Percentiles rank a stretch among this genome's conserved stretches.
Conservation (phyloP, 495 filamentous ascomycete genomes). For the Hamigera avellanea region DNA sequence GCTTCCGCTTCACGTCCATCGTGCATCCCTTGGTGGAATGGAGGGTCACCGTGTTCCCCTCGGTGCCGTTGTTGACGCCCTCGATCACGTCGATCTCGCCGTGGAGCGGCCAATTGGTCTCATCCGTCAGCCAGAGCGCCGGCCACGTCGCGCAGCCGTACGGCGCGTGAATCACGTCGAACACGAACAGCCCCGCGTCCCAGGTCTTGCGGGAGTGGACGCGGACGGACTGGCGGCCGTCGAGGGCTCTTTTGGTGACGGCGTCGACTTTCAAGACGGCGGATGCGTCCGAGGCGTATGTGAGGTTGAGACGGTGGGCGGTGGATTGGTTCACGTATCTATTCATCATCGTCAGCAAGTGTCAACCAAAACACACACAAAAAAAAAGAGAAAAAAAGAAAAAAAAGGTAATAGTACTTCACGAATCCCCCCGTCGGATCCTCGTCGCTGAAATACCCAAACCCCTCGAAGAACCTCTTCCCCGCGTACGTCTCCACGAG, state of each 20-base stretch:
- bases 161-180: constrained; percentile 40
- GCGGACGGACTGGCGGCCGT: constrained; percentile 43
- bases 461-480: constrained; percentile 36
- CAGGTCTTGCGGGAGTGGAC: constrained; percentile 39
- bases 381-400: no score
- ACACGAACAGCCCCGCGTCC: constrained; percentile 40
- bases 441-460: constrained; percentile 39
- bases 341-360: background rate
- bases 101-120: constrained; percentile 44
- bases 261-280: constrained; percentile 43
- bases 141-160: constrained; percentile 45
- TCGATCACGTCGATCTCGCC: constrained; percentile 42
- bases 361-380: background rate
- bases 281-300: constrained; percentile 30
- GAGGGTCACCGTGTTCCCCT: constrained; percentile 35
- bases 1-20: constrained; percentile 35
- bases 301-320: constrained; percentile 35
- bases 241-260: constrained; percentile 24
- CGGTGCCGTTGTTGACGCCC: constrained; percentile 28
- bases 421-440: constrained; percentile 44
- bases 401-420: constrained; percentile 18
- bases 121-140: constrained; percentile 52
- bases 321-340: constrained; percentile 23
- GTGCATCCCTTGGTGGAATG: constrained; percentile 32
- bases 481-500: constrained; percentile 42